Conservation (phyloP, 106 monocot species). For the Platanthera guangdongensis region DNA sequence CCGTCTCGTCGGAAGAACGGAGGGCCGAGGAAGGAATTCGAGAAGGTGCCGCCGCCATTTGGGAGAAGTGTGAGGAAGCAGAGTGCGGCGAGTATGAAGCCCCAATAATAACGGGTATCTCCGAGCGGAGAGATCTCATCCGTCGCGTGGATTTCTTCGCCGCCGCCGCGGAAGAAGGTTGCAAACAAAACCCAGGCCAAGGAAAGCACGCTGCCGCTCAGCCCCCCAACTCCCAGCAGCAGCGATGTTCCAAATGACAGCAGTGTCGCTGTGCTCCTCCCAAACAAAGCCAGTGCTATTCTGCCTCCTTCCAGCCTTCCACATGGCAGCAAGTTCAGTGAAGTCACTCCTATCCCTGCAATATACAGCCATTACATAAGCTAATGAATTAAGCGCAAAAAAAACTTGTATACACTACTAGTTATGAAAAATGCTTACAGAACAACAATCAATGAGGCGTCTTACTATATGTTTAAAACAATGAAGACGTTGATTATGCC, state of each 20-base stretch:
- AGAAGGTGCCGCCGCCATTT: constrained; percentile 78
- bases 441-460: too few relatives aligned
- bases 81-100: constrained; percentile 36
- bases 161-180: constrained; percentile 75
- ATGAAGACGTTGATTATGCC: too few relatives aligned
- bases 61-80: constrained; percentile 85
- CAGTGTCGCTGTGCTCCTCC: constrained; percentile 44
- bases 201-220: constrained; percentile 84
- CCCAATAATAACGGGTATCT: constrained; percentile 55
- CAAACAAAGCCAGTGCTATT: constrained; percentile 80
- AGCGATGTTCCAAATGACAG: constrained; percentile 63
- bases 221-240: constrained; percentile 57
- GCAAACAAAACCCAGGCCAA: constrained; percentile 81
- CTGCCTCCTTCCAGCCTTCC: constrained; percentile 82
- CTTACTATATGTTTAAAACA: too few relatives aligned
- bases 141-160: constrained; percentile 74
- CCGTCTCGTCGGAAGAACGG: constrained; percentile 64
- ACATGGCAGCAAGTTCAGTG: constrained; percentile 67
- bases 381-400: too few relatives aligned
- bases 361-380: background rate
- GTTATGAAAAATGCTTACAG: too few relatives aligned
- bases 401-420: too few relatives aligned
- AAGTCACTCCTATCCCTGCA: constrained; percentile 81
- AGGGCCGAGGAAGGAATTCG: constrained; percentile 52
- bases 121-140: constrained; percentile 79